These are phyloP conservation scores for Trichothecium sympodiale DNA, from an alignment of 2,329 filamentous ascomycete species.

Conservation along the genomic window DNA sequence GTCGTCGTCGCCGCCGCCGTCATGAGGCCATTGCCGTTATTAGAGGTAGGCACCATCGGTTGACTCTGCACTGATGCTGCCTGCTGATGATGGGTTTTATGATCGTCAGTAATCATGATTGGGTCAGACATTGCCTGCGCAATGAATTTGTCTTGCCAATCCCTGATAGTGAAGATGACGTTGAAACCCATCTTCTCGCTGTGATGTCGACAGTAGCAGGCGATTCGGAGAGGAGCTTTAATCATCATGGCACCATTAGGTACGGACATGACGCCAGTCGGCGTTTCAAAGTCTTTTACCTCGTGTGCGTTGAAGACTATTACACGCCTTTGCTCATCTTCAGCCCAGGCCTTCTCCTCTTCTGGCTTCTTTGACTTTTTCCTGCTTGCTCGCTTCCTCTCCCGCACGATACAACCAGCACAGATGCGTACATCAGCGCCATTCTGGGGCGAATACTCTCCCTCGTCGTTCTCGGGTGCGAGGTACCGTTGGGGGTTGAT, in stretches of 20 bases:
- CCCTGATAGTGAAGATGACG: conserved; percentile 91
- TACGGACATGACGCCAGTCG: conserved; percentile 32
- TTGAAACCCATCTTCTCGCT: conserved; percentile 84
- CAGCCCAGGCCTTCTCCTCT: conserved; percentile 79
- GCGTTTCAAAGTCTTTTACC: conserved; percentile 65
- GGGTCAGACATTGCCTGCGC: conserved; percentile 78
- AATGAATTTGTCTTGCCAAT: conserved; percentile 62
- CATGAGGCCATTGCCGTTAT: conserved; percentile 5
- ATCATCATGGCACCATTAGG: conserved; percentile 60
- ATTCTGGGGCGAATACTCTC: conserved; percentile 61
- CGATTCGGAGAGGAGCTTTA: conserved; percentile 86
- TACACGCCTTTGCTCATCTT: conserved; percentile 68
- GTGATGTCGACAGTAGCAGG: conserved; percentile 93
- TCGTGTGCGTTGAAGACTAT: conserved; percentile 89
- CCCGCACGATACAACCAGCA: conserved; percentile 77
- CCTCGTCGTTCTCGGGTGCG: conserved; percentile 38
- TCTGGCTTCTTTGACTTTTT: conserved; percentile 92
- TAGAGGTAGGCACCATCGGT: conserved; percentile 1
- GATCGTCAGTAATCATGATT: conserved; percentile 96
- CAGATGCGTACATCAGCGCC: conserved; percentile 94
- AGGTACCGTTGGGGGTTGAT: conserved; percentile 25
- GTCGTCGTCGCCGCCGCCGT: background rate
- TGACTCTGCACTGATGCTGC: conserved; percentile 15
- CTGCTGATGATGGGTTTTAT: conserved; percentile 62
- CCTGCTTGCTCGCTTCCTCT: conserved; percentile 79